phyloP scores from a whole-genome alignment of 2,329 filamentous ascomycete genomes.

The Akanthomyces lecanii region DNA sequence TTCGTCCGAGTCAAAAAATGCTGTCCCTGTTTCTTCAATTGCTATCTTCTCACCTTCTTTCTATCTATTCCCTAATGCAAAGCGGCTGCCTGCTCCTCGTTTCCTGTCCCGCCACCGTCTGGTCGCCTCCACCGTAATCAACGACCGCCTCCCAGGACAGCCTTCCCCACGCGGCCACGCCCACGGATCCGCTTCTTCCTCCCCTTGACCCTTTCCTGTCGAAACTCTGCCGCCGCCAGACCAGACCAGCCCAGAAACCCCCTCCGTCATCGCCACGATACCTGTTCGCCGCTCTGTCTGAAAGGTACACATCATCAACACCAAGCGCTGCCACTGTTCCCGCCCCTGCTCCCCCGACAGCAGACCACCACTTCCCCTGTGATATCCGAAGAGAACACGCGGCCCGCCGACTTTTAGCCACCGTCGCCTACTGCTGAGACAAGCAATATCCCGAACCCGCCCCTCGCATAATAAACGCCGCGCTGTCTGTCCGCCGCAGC shows the following conservation, averaged over 20 bases:
- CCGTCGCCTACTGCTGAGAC: background rate
- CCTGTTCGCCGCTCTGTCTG: background rate
- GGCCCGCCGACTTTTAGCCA: background rate
- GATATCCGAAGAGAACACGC: background rate
- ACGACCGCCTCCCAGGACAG: background rate
- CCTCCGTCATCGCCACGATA: constrained; percentile 13
- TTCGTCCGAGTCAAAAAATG: no score
- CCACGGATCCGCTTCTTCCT: constrained; percentile 10
- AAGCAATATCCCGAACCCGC: background rate
- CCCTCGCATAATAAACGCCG: constrained; percentile 14
- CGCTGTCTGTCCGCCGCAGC: background rate
- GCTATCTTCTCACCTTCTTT: background rate
- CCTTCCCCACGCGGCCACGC: constrained; percentile 10
- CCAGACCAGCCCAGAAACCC: constrained; percentile 4
- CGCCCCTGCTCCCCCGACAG: background rate
- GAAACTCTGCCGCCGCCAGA: background rate
- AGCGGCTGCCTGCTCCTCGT: background rate
- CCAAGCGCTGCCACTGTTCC: background rate
- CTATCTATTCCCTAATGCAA: background rate
- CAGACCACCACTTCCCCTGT: background rate
- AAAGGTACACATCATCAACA: background rate
- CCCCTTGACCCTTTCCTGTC: constrained; percentile 14
- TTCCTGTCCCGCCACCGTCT: background rate
- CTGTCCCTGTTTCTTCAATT: no score
- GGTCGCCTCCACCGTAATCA: constrained; percentile 2